Evolutionary conservation across 2,329 filamentous ascomycete species (phyloP), one percentile per base, ranked within the genome.

Genomic region (Fusarium coicis): DNA sequence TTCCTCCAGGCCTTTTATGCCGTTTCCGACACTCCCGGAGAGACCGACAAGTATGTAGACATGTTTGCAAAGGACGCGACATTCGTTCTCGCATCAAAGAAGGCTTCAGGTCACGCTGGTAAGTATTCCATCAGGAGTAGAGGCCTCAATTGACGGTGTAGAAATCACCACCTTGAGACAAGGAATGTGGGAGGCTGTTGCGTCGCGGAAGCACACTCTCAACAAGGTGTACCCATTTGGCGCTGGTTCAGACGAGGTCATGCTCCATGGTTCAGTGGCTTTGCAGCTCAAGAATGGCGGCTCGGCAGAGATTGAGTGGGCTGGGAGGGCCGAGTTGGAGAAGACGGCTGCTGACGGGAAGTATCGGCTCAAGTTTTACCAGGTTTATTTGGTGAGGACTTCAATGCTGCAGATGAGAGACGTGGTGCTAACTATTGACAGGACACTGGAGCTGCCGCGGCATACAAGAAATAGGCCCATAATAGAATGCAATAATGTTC

Each of bases 401-500:
- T 42, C 6, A 1, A 6, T 19, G 36, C 18, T 52, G 5, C 1
- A 2, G 21, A 11, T 2, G 10, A 30, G 28, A 7, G 8, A 10
- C 1, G 2, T 4, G 7, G 14, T 56, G n/a, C 57, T 72, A 36
- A 72, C 4, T 4, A 4, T 2, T 16, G 10, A 42, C 15, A 71
- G 69, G 70, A 72, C 15, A 72, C 70, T 37, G 70, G 70, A 23
- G 70, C 70, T 16, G 65, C 70, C 0, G 70, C 70, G 0, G 70
- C 70, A 12, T 72, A 72, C 6, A 73, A 73, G 39, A 72, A 73
- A 23, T 72, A 44, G 18, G 8, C 1, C 88, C 7, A 32, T 0
- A 91, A 92, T 15, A 43, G 7, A 49, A 36, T 26, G 49, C 9
- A 7, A 12, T 34, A 34, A 15, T 15, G 7, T 7, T 30, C 10